A percentile compares a stretch with the other conserved stretches of the same genome.
Evolutionary conservation across 768 basidiomycete genomes (phyloP).

Genomic region (Trametes elegans): DNA sequence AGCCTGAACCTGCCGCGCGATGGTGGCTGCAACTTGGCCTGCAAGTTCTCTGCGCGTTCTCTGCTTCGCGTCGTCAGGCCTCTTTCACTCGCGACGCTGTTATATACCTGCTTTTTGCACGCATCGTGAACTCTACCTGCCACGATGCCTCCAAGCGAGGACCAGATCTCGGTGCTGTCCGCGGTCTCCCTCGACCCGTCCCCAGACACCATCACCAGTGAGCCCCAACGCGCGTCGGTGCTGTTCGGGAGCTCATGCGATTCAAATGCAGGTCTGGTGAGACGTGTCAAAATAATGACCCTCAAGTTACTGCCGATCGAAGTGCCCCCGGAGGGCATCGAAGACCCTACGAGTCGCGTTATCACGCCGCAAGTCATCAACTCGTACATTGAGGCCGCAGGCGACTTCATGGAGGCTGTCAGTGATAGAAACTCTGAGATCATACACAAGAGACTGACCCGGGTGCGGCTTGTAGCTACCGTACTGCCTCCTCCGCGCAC

Average conservation of each 20-base stretch:
- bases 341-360: slow-evolving; percentile 76
- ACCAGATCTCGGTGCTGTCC: slow-evolving; percentile 32
- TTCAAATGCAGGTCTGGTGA: slow-evolving; percentile 63
- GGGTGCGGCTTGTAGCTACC: slow-evolving; percentile 53
- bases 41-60: no score
- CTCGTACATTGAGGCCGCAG: slow-evolving; percentile 77
- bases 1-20: not conserved
- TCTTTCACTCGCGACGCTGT: not conserved
- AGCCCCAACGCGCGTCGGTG: slow-evolving; percentile 23
- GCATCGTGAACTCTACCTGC: not conserved
- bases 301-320: slow-evolving; percentile 76
- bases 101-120: no score
- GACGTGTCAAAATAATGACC: slow-evolving; percentile 74
- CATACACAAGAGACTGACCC: not conserved
- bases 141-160: slow-evolving; percentile 16
- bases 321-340: slow-evolving; percentile 63
- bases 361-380: slow-evolving; percentile 79
- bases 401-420: slow-evolving; percentile 86
- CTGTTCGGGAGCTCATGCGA: not conserved
- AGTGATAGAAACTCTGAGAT: slow-evolving; percentile 32
- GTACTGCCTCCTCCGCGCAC: slow-evolving; percentile 74
- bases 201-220: slow-evolving; percentile 78
- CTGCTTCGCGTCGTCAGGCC: not conserved
- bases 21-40: not conserved
- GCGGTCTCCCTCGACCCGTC: slow-evolving; percentile 41